Evolutionary conservation across 129 eudicot species (phyloP).

Genomic region (Flaveria trinervia): DNA sequence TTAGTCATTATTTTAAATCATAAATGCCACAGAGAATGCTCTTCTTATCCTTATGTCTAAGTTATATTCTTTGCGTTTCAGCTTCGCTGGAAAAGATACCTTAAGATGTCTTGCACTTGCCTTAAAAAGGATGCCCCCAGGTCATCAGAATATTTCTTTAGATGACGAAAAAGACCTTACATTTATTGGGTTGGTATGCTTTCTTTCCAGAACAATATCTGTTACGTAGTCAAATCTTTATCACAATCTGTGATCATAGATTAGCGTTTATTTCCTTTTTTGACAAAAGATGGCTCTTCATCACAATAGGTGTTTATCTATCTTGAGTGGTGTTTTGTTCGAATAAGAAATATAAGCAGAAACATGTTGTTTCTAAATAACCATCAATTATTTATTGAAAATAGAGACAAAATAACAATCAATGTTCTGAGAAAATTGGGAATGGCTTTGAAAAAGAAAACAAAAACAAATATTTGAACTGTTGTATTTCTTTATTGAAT

Average conservation of each 20-base stretch:
- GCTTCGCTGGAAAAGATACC: conserved; percentile 97
- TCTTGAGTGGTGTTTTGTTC: neutral
- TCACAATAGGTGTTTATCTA: neutral
- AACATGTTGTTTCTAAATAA: neutral
- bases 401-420: neutral
- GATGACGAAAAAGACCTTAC: conserved; percentile 91
- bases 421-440: neutral
- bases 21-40: conserved; percentile 1
- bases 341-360: conserved; percentile 7
- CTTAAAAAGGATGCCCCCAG: conserved; percentile 79
- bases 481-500: neutral
- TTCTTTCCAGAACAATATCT: conserved; percentile 39
- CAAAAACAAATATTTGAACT: neutral
- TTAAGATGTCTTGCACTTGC: conserved; percentile 96
- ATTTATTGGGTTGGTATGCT: conserved; percentile 99
- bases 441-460: conserved; percentile 6
- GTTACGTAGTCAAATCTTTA: neutral
- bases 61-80: conserved; percentile 37
- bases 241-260: neutral
- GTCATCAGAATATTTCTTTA: conserved; percentile 72
- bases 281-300: neutral
- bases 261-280: neutral
- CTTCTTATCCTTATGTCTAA: conserved; percentile 23
- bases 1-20: neutral
- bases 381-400: neutral